phyloP scores from a whole-genome alignment of 225 moss, liverwort and hornwort genomes.

The Physcomitrium patens region DNA sequence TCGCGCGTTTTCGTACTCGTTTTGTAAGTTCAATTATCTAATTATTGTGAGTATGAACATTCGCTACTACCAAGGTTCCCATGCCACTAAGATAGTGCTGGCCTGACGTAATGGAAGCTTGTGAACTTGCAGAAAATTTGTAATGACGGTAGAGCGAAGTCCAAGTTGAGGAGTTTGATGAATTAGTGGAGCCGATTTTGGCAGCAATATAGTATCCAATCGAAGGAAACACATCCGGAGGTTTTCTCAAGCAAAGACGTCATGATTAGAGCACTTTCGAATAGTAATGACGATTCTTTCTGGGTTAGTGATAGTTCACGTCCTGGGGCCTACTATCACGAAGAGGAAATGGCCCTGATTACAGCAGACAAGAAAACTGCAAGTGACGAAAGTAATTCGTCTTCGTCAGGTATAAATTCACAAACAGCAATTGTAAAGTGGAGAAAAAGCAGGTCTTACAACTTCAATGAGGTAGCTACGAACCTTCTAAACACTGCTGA shows the following conservation, averaged over 20 bases:
- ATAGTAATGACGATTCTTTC: slow-evolving; percentile 42
- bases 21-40: not conserved
- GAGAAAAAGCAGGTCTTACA: slow-evolving; percentile 40
- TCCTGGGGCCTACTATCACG: slow-evolving; percentile 15
- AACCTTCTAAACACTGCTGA: slow-evolving; percentile 54
- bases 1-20: not conserved
- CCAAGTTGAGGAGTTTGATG: slow-evolving; percentile 11
- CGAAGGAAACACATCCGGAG: slow-evolving; percentile 1
- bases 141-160: slow-evolving; percentile 14
- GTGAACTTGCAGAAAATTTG: slow-evolving; percentile 22
- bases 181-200: not conserved
- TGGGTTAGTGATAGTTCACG: slow-evolving; percentile 38
- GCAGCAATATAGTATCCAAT: slow-evolving; percentile 11
- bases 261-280: slow-evolving; percentile 33
- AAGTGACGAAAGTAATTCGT: not conserved
- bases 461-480: slow-evolving; percentile 59
- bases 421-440: slow-evolving; percentile 39
- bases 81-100: not conserved
- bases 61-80: no score
- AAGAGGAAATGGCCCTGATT: slow-evolving; percentile 41
- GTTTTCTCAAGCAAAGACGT: not conserved
- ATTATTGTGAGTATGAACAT: not conserved
- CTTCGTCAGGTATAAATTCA: slow-evolving; percentile 21
- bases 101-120: not conserved
- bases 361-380: slow-evolving; percentile 26